These are phyloP conservation scores for Penicillium coprophilum DNA, from an alignment of 495 filamentous ascomycete species.

Conservation along the genomic window DNA sequence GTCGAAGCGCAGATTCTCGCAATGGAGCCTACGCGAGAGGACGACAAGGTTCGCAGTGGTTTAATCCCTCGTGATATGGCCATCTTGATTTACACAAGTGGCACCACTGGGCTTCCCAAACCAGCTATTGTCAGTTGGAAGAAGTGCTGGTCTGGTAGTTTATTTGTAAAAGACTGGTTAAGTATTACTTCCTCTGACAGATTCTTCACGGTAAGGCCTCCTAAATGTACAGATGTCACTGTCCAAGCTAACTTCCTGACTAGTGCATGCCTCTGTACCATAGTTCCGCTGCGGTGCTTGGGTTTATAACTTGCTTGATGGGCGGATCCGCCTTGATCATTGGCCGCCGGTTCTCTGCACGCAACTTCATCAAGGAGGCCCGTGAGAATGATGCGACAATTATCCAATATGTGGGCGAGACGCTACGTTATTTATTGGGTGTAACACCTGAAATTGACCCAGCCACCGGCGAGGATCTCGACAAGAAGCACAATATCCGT, in stretches of 20 bases:
- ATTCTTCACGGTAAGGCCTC: conserved; percentile 69
- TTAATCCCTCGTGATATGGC: conserved; percentile 58
- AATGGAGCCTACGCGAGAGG: conserved; percentile 58
- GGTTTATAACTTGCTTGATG: conserved; percentile 59
- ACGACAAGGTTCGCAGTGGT: conserved; percentile 59
- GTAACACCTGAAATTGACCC: conserved; percentile 64
- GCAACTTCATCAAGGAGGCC: conserved; percentile 79
- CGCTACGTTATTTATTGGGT: conserved; percentile 83
- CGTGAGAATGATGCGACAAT: conserved; percentile 70
- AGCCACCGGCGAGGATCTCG: conserved; percentile 66
- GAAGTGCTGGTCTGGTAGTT: conserved; percentile 56
- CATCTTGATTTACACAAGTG: conserved; percentile 80
- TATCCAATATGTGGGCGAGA: conserved; percentile 96
- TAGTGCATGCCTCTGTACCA: conserved; percentile 96
- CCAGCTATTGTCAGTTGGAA: conserved; percentile 80
- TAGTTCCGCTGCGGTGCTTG: conserved; percentile 74
- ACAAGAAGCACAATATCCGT: conserved; percentile 73
- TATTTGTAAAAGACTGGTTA: conserved; percentile 59
- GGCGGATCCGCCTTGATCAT: conserved; percentile 66
- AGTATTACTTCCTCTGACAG: conserved; percentile 58
- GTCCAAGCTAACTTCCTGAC: neutral
- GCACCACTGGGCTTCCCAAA: conserved; percentile 91
- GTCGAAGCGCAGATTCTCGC: conserved; percentile 60
- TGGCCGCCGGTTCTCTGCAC: conserved; percentile 78
- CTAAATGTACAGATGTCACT: too few species aligned